phyloP scores from a whole-genome alignment of 2,329 filamentous ascomycete species.

The Sporothrix pallida region DNA sequence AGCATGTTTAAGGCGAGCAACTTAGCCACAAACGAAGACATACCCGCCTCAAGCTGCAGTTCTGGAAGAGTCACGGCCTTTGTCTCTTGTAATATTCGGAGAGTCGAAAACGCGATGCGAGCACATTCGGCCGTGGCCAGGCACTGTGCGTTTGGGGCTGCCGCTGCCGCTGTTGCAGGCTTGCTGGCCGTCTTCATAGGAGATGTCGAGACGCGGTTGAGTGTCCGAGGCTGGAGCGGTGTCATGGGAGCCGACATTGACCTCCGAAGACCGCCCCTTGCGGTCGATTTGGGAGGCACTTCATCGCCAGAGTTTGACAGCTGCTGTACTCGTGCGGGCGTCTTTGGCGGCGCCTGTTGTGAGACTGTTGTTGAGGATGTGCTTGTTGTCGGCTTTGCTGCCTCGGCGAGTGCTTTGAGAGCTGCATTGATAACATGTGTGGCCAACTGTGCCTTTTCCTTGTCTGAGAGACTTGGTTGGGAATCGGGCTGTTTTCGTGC shows the following conservation, averaged over 20 bases:
- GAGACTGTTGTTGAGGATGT: conserved; percentile 45
- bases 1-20: conserved; percentile 68
- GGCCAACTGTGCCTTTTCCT: conserved; percentile 70
- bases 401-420: conserved; percentile 71
- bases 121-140: conserved; percentile 71
- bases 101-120: conserved; percentile 67
- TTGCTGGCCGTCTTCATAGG: conserved; percentile 46
- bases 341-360: conserved; percentile 40
- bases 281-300: conserved; percentile 42
- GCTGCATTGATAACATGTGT: conserved; percentile 75
- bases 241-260: conserved; percentile 65
- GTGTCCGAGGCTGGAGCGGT: conserved; percentile 64
- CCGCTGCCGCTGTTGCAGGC: conserved; percentile 32
- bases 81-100: conserved; percentile 63
- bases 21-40: conserved; percentile 71
- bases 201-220: conserved; percentile 65
- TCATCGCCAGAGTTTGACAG: conserved; percentile 6
- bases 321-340: conserved; percentile 4
- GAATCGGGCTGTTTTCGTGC: conserved; percentile 31
- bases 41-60: conserved; percentile 74
- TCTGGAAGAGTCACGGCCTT: conserved; percentile 61
- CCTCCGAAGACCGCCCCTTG: conserved; percentile 55
- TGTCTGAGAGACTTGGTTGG: conserved; percentile 50
- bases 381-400: conserved; percentile 58
- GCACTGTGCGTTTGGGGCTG: conserved; percentile 45